A percentile compares a stretch with the other conserved stretches of the same genome.
These are phyloP conservation scores for Colletotrichum orbiculare DNA, from an alignment of 2,329 filamentous ascomycete genomes.

Conservation along the genomic window DNA sequence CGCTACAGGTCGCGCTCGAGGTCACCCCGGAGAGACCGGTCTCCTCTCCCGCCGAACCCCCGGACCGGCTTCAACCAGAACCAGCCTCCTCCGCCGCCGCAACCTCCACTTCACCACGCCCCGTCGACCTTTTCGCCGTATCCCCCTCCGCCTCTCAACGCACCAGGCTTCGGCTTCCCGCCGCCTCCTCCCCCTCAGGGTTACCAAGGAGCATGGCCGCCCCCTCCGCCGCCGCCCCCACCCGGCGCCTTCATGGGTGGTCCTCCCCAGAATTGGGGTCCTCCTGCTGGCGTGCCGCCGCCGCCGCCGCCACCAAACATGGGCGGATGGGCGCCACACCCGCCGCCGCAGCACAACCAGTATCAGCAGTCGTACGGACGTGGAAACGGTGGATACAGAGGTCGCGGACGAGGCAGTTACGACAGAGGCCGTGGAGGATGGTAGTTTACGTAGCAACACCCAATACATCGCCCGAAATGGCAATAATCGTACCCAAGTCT, in stretches of 20 bases:
- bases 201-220: conserved; percentile 56
- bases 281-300: conserved; percentile 18
- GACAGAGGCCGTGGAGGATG: conserved; percentile 33
- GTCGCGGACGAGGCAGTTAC: conserved; percentile 32
- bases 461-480: background rate
- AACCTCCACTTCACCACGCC: conserved; percentile 39
- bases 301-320: conserved; percentile 20
- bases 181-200: conserved; percentile 50
- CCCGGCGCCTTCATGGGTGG: conserved; percentile 36
- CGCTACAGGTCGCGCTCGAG: conserved; percentile 34
- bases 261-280: conserved; percentile 37
- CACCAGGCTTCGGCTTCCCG: conserved; percentile 43
- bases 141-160: conserved; percentile 38
- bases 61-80: conserved; percentile 25
- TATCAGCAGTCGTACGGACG: conserved; percentile 31
- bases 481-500: conserved; percentile 28
- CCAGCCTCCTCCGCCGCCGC: conserved; percentile 35
- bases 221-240: conserved; percentile 45
- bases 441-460: background rate
- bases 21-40: conserved; percentile 32
- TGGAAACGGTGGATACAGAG: conserved; percentile 26
- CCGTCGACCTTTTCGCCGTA: conserved; percentile 29
- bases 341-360: conserved; percentile 28
- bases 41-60: conserved; percentile 26
- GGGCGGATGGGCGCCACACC: conserved; percentile 29